Percentiles rank a stretch among this genome's conserved stretches.
These are phyloP conservation scores for Cyberlindnera mycetangii DNA, from an alignment of 805 yeast species.

Conservation along the genomic window DNA sequence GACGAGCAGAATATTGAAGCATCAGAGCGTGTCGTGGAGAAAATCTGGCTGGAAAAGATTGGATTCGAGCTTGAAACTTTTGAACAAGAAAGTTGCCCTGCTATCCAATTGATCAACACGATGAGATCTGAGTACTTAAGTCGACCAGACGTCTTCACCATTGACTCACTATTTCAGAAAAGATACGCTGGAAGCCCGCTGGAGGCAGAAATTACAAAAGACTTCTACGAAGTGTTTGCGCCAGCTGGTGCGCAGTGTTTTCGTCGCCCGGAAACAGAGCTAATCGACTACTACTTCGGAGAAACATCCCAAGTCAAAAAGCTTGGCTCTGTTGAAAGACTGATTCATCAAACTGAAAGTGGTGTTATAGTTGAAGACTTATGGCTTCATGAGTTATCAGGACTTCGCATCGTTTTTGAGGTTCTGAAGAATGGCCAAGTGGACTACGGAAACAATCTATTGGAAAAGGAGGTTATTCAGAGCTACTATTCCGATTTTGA, in stretches of 20 bases:
- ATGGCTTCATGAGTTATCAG: conserved; percentile 31
- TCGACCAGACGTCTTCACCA: conserved; percentile 7
- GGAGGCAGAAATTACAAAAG: conserved; percentile 11
- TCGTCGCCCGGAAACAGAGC: conserved; percentile 14
- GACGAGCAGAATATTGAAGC: not conserved
- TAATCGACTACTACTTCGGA: conserved; percentile 19
- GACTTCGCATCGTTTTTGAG: conserved; percentile 44
- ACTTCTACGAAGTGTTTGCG: conserved; percentile 16
- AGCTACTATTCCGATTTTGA: conserved; percentile 4
- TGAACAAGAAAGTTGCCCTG: conserved; percentile 3
- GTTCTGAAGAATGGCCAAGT: conserved; percentile 36
- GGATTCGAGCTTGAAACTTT: conserved; percentile 2
- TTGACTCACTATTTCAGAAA: conserved; percentile 19
- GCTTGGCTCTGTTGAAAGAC: not conserved
- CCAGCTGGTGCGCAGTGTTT: conserved; percentile 6
- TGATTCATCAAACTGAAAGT: not conserved
- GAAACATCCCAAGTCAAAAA: conserved; percentile 1
- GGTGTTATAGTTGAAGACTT: not conserved
- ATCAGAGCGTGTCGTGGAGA: not conserved
- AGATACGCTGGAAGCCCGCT: conserved; percentile 11
- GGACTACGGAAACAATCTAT: conserved; percentile 37
- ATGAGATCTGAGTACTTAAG: conserved; percentile 14
- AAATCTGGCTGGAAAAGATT: conserved; percentile 1
- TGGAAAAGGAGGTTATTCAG: not conserved
- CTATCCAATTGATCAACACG: not conserved